Percentiles rank a stretch among this genome's conserved stretches.
Conservation (phyloP, 2,329 filamentous ascomycete species). For the Bipolaris victoriae region DNA sequence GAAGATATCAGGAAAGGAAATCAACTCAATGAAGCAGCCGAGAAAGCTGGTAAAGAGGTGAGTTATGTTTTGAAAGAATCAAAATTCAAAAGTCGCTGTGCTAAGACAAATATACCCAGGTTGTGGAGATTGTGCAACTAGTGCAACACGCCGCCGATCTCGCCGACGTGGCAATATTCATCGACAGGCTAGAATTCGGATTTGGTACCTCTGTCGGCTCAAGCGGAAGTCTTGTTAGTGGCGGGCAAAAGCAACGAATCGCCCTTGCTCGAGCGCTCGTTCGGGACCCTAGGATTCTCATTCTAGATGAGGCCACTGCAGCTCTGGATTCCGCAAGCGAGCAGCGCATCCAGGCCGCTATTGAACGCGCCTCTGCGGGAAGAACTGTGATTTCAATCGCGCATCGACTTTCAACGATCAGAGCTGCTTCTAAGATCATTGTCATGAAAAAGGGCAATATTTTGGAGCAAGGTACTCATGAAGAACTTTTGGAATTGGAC, state of each 20-base stretch:
- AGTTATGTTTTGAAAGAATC: background rate
- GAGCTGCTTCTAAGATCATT: constrained; percentile 46
- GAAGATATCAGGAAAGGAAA: constrained; percentile 59
- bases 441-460: constrained; percentile 49
- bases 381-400: constrained; percentile 49
- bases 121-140: constrained; percentile 58
- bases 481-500: constrained; percentile 40
- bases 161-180: constrained; percentile 66
- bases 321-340: constrained; percentile 66
- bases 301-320: constrained; percentile 68
- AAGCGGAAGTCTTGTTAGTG: constrained; percentile 62
- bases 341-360: constrained; percentile 57
- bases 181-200: constrained; percentile 58
- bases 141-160: constrained; percentile 60
- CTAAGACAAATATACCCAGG: background rate
- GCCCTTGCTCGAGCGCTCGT: constrained; percentile 64
- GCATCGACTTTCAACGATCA: constrained; percentile 48
- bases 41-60: constrained; percentile 25
- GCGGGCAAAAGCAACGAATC: constrained; percentile 65
- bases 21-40: constrained; percentile 47
- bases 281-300: constrained; percentile 62
- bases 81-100: too few species aligned
- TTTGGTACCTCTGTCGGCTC: constrained; percentile 59
- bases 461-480: constrained; percentile 47
- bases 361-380: constrained; percentile 42